Evolutionary conservation across 257 asterid genomes (phyloP).

Genomic region (Pogostemon cablin): DNA sequence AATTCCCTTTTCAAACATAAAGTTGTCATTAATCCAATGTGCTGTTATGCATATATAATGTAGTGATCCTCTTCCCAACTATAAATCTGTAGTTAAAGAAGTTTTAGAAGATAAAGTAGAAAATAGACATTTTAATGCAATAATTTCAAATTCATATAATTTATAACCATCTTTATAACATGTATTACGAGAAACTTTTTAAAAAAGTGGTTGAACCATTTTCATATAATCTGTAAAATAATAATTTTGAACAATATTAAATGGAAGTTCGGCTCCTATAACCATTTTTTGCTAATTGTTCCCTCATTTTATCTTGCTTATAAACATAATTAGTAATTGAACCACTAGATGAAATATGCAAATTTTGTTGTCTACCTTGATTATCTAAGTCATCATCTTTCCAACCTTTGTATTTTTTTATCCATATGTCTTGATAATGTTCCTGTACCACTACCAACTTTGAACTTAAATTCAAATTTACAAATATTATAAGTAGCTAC

Average conservation of each 20-base stretch:
- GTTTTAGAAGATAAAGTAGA: neutral
- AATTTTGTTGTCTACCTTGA: neutral
- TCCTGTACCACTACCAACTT: neutral
- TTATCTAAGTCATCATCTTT: neutral
- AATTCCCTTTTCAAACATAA: neutral
- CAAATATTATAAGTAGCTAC: neutral
- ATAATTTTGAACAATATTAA: neutral
- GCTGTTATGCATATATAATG: neutral
- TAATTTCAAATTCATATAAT: neutral
- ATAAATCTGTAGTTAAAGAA: slow-evolving; percentile 1
- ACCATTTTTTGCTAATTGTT: neutral
- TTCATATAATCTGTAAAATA: neutral
- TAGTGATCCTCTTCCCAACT: neutral
- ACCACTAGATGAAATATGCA: neutral
- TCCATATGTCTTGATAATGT: neutral
- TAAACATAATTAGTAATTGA: neutral
- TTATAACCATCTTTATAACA: neutral
- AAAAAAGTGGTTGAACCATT: neutral
- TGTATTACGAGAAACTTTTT: no score
- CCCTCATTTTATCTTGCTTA: neutral
- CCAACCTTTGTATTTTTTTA: neutral
- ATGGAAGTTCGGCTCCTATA: slow-evolving; percentile 11
- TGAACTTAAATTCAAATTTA: neutral
- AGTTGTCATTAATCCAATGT: slow-evolving; percentile 1
- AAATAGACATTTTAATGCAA: neutral